Percentiles rank a stretch among this genome's conserved stretches.
These are phyloP conservation scores for Blastocystis sp. DNA, from an alignment of 352 stramenopile species.

Conservation along the genomic window DNA sequence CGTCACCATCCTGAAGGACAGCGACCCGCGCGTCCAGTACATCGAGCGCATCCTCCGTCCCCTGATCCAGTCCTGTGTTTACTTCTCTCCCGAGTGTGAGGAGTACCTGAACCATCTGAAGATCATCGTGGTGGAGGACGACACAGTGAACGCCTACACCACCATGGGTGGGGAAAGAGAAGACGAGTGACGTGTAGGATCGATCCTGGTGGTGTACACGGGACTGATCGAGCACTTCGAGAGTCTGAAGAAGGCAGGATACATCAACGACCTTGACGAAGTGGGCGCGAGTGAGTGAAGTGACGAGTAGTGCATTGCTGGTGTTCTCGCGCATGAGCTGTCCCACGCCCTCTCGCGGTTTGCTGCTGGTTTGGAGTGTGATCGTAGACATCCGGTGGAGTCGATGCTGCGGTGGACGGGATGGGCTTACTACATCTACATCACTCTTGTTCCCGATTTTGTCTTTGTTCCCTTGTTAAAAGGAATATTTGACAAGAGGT, in stretches of 20 bases:
- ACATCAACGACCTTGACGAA: neutral
- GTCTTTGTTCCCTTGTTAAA: slow-evolving; percentile 3
- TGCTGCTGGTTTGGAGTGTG: neutral
- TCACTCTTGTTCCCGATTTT: slow-evolving; percentile 26
- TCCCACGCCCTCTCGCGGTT: slow-evolving; percentile 12
- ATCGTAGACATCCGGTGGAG: slow-evolving; percentile 12
- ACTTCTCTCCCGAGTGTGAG: slow-evolving; percentile 39
- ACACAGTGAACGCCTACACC: slow-evolving; percentile 9
- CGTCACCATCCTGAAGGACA: neutral
- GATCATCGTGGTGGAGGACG: slow-evolving; percentile 12
- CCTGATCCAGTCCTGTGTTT: slow-evolving; percentile 31
- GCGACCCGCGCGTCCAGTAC: neutral
- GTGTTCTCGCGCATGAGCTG: slow-evolving; percentile 42
- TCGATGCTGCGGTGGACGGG: neutral
- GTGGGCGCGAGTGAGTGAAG: neutral
- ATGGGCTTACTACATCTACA: slow-evolving; percentile 23
- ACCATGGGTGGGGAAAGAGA: neutral
- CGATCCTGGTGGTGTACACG: slow-evolving; percentile 20
- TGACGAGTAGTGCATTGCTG: slow-evolving; percentile 33
- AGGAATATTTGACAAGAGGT: neutral
- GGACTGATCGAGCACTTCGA: slow-evolving; percentile 25
- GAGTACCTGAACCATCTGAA: slow-evolving; percentile 38
- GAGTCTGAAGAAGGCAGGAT: neutral
- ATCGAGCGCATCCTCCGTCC: neutral
- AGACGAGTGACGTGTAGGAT: neutral